phyloP scores from a whole-genome alignment of 2,329 filamentous ascomycete genomes.

The Monilinia laxa region DNA sequence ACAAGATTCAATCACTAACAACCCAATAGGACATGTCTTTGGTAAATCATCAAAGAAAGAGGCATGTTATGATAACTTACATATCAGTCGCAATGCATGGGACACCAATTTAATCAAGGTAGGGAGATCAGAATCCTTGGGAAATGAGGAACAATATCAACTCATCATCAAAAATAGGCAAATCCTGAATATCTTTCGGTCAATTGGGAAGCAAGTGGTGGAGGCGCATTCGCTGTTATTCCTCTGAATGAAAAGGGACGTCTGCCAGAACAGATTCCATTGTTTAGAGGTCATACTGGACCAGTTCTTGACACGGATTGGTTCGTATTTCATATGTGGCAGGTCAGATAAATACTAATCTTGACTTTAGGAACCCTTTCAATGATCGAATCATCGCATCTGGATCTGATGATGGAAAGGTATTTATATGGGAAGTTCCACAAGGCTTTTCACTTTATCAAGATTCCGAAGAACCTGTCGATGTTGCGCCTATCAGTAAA shows the following conservation, averaged over 20 bases:
- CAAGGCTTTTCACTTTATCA: slow-evolving; percentile 80
- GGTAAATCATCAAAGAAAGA: slow-evolving; percentile 95
- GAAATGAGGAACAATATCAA: slow-evolving; percentile 20
- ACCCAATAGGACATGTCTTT: slow-evolving; percentile 83
- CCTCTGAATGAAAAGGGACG: slow-evolving; percentile 87
- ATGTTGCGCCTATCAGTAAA: slow-evolving; percentile 79
- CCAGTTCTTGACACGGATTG: slow-evolving; percentile 97
- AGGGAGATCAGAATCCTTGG: slow-evolving; percentile 28
- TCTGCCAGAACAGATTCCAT: slow-evolving; percentile 85
- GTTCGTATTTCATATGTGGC: slow-evolving; percentile 49
- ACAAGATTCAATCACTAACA: slow-evolving; percentile 35
- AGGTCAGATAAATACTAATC: slow-evolving; percentile 19
- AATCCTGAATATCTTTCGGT: slow-evolving; percentile 95
- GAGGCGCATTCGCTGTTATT: slow-evolving; percentile 95
- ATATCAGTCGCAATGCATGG: slow-evolving; percentile 98
- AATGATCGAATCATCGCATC: slow-evolving; percentile 92
- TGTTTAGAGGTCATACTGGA: slow-evolving; percentile 95
- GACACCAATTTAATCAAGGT: slow-evolving; percentile 98
- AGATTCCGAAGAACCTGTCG: slow-evolving; percentile 78
- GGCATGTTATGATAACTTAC: slow-evolving; percentile 97
- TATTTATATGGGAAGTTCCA: slow-evolving; percentile 95
- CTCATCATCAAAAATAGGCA: slow-evolving; percentile 55
- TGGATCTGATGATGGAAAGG: slow-evolving; percentile 93
- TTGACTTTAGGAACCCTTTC: slow-evolving; percentile 77
- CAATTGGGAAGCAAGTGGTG: slow-evolving; percentile 97